phyloP scores from a whole-genome alignment of 148 eudicot genomes.

The Cornus controversa region DNA sequence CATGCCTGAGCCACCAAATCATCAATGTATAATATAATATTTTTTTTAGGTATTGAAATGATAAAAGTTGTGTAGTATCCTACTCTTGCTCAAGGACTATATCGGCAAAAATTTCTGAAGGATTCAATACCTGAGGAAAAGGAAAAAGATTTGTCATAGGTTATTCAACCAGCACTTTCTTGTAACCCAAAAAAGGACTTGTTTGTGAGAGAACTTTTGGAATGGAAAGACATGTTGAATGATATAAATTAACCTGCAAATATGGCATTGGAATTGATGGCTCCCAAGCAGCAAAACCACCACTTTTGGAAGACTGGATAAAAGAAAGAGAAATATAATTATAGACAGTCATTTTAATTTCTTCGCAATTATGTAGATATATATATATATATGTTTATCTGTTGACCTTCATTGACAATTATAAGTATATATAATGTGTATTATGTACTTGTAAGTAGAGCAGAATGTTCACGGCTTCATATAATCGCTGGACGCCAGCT shows the following conservation, averaged over 20 bases:
- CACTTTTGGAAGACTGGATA: slow-evolving; percentile 29
- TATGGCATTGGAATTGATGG: slow-evolving; percentile 36
- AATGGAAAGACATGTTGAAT: not conserved
- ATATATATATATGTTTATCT: not conserved
- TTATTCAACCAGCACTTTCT: no score
- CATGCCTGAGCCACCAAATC: slow-evolving; percentile 27
- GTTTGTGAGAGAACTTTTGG: no score
- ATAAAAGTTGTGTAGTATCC: not conserved
- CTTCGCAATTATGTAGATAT: not conserved
- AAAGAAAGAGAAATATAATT: not conserved
- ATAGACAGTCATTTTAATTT: no score
- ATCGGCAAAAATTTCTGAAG: slow-evolving; percentile 49
- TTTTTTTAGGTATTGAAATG: not conserved
- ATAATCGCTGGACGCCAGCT: slow-evolving; percentile 27
- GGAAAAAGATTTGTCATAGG: not conserved
- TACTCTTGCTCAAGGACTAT: slow-evolving; percentile 46
- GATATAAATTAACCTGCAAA: slow-evolving; percentile 28
- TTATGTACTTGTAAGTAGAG: slow-evolving; percentile 33
- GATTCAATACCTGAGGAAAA: slow-evolving; percentile 34
- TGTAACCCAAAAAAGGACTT: no score
- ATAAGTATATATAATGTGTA: not conserved
- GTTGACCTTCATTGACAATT: not conserved
- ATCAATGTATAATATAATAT: no score
- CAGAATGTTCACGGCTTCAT: slow-evolving; percentile 44
- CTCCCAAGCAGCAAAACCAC: slow-evolving; percentile 53